These are phyloP conservation scores for Trichoderma orchidacearum DNA, from an alignment of 495 filamentous ascomycete genomes.

Conservation along the genomic window DNA sequence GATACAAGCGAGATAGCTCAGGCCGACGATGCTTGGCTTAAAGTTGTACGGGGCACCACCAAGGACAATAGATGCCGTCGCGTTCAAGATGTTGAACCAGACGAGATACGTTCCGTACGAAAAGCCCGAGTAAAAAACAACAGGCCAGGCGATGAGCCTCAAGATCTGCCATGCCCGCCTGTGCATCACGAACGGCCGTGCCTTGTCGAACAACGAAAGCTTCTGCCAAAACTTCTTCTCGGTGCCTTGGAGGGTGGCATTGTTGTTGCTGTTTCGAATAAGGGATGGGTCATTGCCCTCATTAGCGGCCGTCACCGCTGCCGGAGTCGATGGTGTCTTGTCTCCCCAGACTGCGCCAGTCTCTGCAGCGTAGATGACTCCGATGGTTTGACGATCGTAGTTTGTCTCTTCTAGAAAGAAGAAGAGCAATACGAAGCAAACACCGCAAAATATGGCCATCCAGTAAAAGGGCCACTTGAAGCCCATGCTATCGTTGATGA, in stretches of 20 bases:
- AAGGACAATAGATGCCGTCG: conserved; percentile 47
- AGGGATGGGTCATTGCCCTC: not conserved
- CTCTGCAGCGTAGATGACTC: conserved; percentile 8
- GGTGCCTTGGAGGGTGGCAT: not conserved
- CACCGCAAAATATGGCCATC: conserved; percentile 46
- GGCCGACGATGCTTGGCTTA: conserved; percentile 45
- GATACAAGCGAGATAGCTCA: conserved; percentile 44
- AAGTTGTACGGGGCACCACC: conserved; percentile 42
- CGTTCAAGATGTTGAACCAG: conserved; percentile 56
- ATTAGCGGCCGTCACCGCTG: not conserved
- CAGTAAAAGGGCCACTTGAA: conserved; percentile 54
- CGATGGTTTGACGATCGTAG: conserved; percentile 30
- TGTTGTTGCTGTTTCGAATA: not conserved
- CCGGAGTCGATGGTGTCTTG: conserved; percentile 1
- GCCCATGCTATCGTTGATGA: conserved; percentile 50
- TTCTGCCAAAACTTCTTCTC: conserved; percentile 40
- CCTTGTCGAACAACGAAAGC: conserved; percentile 34
- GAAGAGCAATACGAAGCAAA: conserved; percentile 43
- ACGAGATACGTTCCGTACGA: conserved; percentile 50
- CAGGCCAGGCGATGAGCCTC: conserved; percentile 41
- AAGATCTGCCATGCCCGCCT: conserved; percentile 18
- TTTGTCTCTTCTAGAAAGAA: conserved; percentile 63
- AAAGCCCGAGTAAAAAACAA: conserved; percentile 54
- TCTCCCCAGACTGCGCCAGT: conserved; percentile 7
- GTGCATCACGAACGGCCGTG: conserved; percentile 38